Conservation (phyloP, 2,329 filamentous ascomycete genomes). For the Colletotrichum sublineola region DNA sequence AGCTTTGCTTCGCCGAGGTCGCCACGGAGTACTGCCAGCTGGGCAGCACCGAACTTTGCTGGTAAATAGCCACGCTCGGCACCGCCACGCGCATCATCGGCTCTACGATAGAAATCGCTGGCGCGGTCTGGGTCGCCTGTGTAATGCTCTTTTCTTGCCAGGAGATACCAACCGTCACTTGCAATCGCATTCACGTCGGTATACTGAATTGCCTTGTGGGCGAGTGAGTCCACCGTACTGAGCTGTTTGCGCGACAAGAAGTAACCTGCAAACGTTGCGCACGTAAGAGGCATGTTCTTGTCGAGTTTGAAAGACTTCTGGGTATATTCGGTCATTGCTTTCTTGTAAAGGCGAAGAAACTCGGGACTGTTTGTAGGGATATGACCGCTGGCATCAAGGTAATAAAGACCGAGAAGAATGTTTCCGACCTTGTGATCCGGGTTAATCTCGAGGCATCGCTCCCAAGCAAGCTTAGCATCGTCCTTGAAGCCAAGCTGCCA, state of each 20-base stretch:
- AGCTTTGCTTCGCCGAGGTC: constrained; percentile 95
- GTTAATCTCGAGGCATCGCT: constrained; percentile 83
- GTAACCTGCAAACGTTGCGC: constrained; percentile 89
- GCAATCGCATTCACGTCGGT: constrained; percentile 97
- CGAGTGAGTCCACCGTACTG: constrained; percentile 85
- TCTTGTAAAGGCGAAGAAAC: constrained; percentile 88
- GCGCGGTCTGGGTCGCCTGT: constrained; percentile 81
- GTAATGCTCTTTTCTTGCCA: constrained; percentile 92
- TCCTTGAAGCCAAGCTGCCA: constrained; percentile 97
- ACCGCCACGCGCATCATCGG: constrained; percentile 92
- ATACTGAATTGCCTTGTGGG: constrained; percentile 92
- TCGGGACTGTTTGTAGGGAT: constrained; percentile 86
- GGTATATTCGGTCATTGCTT: constrained; percentile 93
- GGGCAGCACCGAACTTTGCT: constrained; percentile 93
- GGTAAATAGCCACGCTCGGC: constrained; percentile 92
- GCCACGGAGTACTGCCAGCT: constrained; percentile 86
- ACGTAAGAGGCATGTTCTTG: constrained; percentile 90
- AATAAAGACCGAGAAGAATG: constrained; percentile 89
- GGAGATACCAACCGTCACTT: constrained; percentile 96
- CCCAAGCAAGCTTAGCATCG: constrained; percentile 91
- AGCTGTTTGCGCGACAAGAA: constrained; percentile 88
- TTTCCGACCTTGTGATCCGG: constrained; percentile 90
- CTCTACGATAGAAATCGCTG: constrained; percentile 87
- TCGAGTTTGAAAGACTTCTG: constrained; percentile 95
- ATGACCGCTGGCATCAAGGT: constrained; percentile 87